Conservation (phyloP, 345 rosid species). For the Limnanthes douglasii region DNA sequence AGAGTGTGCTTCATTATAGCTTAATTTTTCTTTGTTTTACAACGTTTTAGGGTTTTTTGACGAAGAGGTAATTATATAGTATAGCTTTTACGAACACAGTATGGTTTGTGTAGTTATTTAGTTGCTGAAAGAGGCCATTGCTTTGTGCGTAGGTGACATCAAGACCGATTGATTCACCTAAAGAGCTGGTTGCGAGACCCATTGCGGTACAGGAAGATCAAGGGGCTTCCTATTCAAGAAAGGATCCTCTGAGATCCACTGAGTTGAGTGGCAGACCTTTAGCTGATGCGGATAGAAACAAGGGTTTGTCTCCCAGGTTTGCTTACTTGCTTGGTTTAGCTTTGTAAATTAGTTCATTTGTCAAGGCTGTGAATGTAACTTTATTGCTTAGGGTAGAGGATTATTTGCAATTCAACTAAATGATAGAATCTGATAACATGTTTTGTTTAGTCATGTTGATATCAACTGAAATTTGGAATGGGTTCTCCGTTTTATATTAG, state of each 20-base stretch:
- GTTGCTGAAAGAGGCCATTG: conserved; percentile 2
- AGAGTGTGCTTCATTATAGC: neutral
- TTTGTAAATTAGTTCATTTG: neutral
- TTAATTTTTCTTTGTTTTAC: neutral
- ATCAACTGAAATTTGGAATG: neutral
- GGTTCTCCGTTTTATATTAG: too few species aligned
- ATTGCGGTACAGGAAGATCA: conserved; percentile 27
- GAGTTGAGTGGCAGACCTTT: conserved; percentile 23
- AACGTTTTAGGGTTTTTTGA: neutral
- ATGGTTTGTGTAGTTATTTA: neutral
- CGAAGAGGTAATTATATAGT: too few species aligned
- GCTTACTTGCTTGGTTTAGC: neutral
- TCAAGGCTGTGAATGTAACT: neutral
- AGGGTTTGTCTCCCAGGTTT: conserved; percentile 37
- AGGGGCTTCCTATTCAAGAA: conserved; percentile 14
- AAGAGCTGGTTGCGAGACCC: conserved; percentile 20
- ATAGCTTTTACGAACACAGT: too few species aligned
- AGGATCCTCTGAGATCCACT: conserved; percentile 29
- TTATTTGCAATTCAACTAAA: too few species aligned
- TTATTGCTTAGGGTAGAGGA: neutral
- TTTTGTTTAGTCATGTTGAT: neutral
- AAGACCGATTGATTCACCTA: conserved; percentile 31
- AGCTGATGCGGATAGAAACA: conserved; percentile 25
- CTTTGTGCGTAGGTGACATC: conserved; percentile 24
- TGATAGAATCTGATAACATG: neutral